Percentiles rank a stretch among this genome's conserved stretches.
Evolutionary conservation across 345 rosid species (phyloP).

Genomic region (Barbarea vulgaris): DNA sequence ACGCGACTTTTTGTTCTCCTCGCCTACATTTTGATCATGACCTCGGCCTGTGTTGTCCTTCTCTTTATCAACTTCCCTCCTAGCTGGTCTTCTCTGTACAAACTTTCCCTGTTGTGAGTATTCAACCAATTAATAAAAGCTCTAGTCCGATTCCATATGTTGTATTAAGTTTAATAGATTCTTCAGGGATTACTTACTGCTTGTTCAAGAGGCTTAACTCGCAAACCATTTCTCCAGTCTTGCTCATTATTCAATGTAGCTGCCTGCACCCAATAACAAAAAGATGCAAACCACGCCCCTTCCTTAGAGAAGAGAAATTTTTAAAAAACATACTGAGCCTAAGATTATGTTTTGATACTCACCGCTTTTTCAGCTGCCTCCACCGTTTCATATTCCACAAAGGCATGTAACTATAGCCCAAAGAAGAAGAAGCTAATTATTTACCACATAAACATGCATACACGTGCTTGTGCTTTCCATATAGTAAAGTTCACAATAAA

Average conservation of each 20-base stretch:
- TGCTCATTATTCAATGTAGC: conserved; percentile 72
- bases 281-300: neutral
- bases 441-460: neutral
- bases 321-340: neutral
- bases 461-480: neutral
- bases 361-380: conserved; percentile 96
- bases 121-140: neutral
- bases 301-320: neutral
- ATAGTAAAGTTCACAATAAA: conserved; percentile 10
- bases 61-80: conserved; percentile 62
- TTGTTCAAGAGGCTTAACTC: conserved; percentile 74
- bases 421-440: conserved; percentile 23
- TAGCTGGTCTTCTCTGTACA: conserved; percentile 61
- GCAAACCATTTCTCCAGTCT: conserved; percentile 96
- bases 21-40: conserved; percentile 53
- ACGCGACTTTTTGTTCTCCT: conserved; percentile 48
- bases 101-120: conserved; percentile 50
- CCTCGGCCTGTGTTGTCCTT: conserved; percentile 47
- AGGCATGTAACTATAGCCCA: conserved; percentile 67
- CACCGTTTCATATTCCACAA: conserved; percentile 79
- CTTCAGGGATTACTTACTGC: conserved; percentile 45
- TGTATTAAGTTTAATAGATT: neutral
- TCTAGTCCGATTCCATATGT: conserved; percentile 10
- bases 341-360: conserved; percentile 35
- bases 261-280: conserved; percentile 57